Base-by-base conservation (phyloP, 306 rosid genomes). In the Lathyrus oleraceus region DNA sequence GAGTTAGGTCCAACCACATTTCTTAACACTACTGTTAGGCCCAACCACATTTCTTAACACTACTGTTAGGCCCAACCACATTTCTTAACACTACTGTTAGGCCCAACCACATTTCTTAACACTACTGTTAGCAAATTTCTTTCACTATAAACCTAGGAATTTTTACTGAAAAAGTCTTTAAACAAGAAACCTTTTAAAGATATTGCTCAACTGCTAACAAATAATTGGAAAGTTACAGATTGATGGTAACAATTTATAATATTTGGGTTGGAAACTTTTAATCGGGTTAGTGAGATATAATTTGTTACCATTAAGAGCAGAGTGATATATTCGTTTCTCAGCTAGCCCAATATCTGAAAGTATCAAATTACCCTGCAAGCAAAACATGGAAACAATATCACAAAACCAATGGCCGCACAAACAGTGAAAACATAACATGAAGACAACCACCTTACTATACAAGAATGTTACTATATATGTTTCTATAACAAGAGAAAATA, bases 271-370 rank as follows among this genome's bases (percentile, higher is more conserved):
- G 56, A 49, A 49, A 17, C 27, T 14, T 44, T 44, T 6, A 44
- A 45, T 45, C 10, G 9, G 52, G 7, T 45, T 45, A 45, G 19
- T 51, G 57, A 23, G 36, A 25, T 6, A 27, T 27, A 28, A 27
- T 57, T 2, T 7, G 19, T 57, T 93, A 90, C 98, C 97, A 78
- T 88, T 87, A 81, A 90, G 88, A 64, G 93, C 88, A 76, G 91
- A 87, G 47, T 72, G 97, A 78, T 93, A 93, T 5, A 88, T 79
- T 81, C 98, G 83, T 87, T 93, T 93, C 84, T 93, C 98, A 25
- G 91, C 78, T 23, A 93, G 87, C 67, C 97, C 97, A 60, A 87
- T 73, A 74, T 93, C 94, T 27, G 97, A 82, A 44, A 79, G 81
- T 59, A 38, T 70, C 87, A 93, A 76, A 80, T 85, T 74, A 38